Conservation (phyloP, 345 rosid genomes). For the Dipteronia dyeriana region DNA sequence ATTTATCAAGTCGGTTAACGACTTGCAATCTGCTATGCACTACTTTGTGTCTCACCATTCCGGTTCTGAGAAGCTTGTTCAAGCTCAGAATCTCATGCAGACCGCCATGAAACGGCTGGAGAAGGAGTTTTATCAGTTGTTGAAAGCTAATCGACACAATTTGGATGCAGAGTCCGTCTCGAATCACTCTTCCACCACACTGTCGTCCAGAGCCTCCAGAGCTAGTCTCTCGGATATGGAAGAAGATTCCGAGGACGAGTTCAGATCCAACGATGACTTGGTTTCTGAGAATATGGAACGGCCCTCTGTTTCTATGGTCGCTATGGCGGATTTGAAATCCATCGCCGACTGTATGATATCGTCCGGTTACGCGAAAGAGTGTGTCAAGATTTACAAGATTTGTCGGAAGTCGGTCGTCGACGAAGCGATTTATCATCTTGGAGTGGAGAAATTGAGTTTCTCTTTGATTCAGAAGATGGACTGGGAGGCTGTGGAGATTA, state of each 20-base stretch:
- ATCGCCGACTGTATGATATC: conserved; percentile 74
- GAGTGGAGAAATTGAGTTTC: conserved; percentile 46
- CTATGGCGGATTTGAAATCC: conserved; percentile 51
- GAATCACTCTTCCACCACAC: conserved; percentile 24
- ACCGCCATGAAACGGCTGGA: conserved; percentile 68
- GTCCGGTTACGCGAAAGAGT: conserved; percentile 64
- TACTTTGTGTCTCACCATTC: conserved; percentile 38
- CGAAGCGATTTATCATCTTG: conserved; percentile 46
- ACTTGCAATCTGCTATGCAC: conserved; percentile 66
- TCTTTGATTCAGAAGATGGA: conserved; percentile 57
- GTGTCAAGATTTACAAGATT: conserved; percentile 49
- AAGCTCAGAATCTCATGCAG: conserved; percentile 57
- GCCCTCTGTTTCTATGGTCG: conserved; percentile 24
- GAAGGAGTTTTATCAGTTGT: conserved; percentile 65
- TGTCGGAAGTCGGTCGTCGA: conserved; percentile 59
- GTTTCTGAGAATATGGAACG: conserved; percentile 32
- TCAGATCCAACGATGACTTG: conserved; percentile 15
- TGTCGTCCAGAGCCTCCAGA: conserved; percentile 25
- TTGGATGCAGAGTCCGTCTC: conserved; percentile 66
- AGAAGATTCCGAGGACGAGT: conserved; percentile 29
- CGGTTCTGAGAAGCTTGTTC: conserved; percentile 46
- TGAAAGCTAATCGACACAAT: conserved; percentile 47
- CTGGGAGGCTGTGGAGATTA: conserved; percentile 56
- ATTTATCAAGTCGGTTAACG: conserved; percentile 43
- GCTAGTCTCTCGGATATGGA: conserved; percentile 30